Base-by-base conservation (phyloP, 345 rosid species). In the Eucalyptus polybractea region DNA sequence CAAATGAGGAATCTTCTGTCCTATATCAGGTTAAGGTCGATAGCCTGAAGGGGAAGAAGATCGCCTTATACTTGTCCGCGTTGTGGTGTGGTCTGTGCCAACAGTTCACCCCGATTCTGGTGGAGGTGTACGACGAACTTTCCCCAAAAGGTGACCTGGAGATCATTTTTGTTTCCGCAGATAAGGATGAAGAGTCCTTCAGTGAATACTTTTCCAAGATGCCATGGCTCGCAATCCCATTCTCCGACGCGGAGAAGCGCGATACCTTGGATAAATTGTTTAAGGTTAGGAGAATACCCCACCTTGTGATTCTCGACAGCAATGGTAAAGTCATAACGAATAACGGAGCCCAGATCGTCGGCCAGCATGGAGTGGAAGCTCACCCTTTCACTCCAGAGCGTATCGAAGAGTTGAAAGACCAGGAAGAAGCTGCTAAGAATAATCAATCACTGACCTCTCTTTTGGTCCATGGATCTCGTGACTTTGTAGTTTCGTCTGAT, bases 141-240 rank as follows among this genome's bases (percentile, higher is more conserved):
- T 91, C 91, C 87, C 24, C 92, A 2, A 93, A 91, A 88, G 94
- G 89, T 31, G 95, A 94, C 87, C 92, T 95, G 44, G 98, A 97
- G 96, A 85, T 88, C 90, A 87, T 96, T 22, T 95, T 96, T 91
- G 91, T 95, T 56, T 93, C 98, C 0, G 94, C 94, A 0, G 97
- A 97, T 86, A 88, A 90, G 86, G 96, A 95, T 86, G 96, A 94
- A 53, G 94, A 92, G 87, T 92, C 97, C 1, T 96, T 96, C 89
- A 86, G 54, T 2, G 91, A 47, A n/a, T 97, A 97, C 89, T 95
- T 97, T 91, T 90, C 95, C 22, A 93, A 93, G 91, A 97, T 97
- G 99, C 96, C 98, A 7, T 97, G 99, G 98, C 97, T 96, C 27
- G 96, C 98, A 13, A 92, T 97, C 54, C 99, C 98, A 2, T 97